Conservation (phyloP, 1,139 yeast genomes). For the Diutina ranongensis region DNA sequence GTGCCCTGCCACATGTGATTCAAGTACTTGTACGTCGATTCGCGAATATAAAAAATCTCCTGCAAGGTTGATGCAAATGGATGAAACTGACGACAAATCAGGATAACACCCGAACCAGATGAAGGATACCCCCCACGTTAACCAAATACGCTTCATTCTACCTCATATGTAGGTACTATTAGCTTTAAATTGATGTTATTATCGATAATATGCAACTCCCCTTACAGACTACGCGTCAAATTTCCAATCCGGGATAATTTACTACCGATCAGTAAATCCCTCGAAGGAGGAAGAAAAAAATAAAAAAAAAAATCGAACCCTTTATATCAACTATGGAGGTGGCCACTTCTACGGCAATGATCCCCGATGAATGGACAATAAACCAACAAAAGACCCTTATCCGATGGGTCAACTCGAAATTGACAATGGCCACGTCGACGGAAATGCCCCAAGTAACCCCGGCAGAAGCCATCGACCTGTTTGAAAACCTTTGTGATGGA, state of each 20-base stretch:
- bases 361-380: slow-evolving; percentile 3
- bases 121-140: too few species aligned
- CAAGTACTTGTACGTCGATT: too few species aligned
- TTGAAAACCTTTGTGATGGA: neutral
- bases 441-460: slow-evolving; percentile 2
- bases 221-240: neutral
- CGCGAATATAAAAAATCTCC: too few species aligned
- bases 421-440: neutral
- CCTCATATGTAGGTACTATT: neutral
- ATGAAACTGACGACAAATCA: too few species aligned
- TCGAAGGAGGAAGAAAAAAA: neutral
- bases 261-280: neutral
- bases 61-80: too few species aligned
- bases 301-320: neutral
- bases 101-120: too few species aligned
- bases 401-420: slow-evolving; percentile 1
- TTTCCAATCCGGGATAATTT: neutral
- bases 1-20: too few species aligned
- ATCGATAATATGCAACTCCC: neutral
- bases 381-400: slow-evolving; percentile 3
- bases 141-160: neutral
- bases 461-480: neutral
- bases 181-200: neutral
- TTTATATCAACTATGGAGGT: neutral
- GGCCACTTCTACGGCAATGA: slow-evolving; percentile 2